These are phyloP conservation scores for Austroboletus novae-zelandiae DNA, from an alignment of 1,284 basidiomycete species.

Conservation along the genomic window DNA sequence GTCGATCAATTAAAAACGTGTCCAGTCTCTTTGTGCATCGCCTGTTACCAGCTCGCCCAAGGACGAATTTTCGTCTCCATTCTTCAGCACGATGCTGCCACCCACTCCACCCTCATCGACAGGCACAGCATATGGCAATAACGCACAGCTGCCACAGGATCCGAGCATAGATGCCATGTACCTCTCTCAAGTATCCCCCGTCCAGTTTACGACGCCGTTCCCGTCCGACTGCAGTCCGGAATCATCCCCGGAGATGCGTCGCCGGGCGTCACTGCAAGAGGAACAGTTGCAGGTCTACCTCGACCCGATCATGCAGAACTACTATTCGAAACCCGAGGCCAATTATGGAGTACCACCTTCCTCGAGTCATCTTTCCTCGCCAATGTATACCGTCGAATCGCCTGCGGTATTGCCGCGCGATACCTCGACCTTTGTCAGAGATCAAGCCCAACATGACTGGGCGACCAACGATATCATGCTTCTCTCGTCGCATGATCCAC, in stretches of 20 bases:
- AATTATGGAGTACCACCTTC: conserved; percentile 13
- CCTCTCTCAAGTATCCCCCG: conserved; percentile 26
- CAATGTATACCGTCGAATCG: conserved; percentile 23
- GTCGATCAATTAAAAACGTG: background rate
- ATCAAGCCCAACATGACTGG: conserved; percentile 15
- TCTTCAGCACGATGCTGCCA: conserved; percentile 1
- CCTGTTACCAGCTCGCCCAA: conserved; percentile 2
- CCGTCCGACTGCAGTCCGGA: conserved; percentile 13
- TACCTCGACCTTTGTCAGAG: conserved; percentile 16
- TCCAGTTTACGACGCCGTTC: conserved; percentile 16
- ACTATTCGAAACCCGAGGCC: conserved; percentile 19
- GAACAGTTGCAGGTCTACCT: conserved; percentile 28
- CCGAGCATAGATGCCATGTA: conserved; percentile 17
- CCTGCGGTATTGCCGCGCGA: conserved; percentile 10
- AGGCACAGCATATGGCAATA: conserved; percentile 13
- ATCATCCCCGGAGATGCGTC: conserved; percentile 13
- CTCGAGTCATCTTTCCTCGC: conserved; percentile 10
- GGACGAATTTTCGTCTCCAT: conserved; percentile 6
- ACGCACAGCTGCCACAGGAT: conserved; percentile 13
- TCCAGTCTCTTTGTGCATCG: conserved; percentile 45
- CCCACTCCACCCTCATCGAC: conserved; percentile 1
- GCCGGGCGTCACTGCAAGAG: conserved; percentile 21
- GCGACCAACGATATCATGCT: conserved; percentile 17
- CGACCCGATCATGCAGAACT: conserved; percentile 20
- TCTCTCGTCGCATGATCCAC: conserved; percentile 16